phyloP scores from a whole-genome alignment of 2,329 filamentous ascomycete species.

The Podosphaera leucotricha region DNA sequence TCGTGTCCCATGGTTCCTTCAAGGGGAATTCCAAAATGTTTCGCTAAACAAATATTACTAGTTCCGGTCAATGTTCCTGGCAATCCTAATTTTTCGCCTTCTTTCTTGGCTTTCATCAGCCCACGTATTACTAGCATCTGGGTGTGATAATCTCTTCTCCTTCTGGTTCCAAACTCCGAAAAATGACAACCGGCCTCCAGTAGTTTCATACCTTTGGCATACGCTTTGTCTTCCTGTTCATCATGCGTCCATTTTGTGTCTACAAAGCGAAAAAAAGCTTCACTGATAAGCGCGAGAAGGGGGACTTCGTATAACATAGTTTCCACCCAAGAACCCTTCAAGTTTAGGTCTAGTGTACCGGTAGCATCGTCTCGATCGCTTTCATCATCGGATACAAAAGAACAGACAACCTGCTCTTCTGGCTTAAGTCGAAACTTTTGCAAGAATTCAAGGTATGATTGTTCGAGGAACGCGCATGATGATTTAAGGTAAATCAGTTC shows the following conservation, averaged over 20 bases:
- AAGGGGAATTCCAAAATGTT: slow-evolving; percentile 66
- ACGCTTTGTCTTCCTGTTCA: slow-evolving; percentile 67
- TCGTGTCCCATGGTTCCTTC: slow-evolving; percentile 88
- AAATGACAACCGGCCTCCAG: slow-evolving; percentile 67
- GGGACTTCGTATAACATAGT: slow-evolving; percentile 98
- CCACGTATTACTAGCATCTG: slow-evolving; percentile 82
- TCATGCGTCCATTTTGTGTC: slow-evolving; percentile 81
- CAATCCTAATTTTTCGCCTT: slow-evolving; percentile 38
- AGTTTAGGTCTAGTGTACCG: slow-evolving; percentile 54
- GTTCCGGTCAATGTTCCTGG: slow-evolving; percentile 62
- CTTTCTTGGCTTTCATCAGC: slow-evolving; percentile 53
- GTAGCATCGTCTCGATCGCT: slow-evolving; percentile 38
- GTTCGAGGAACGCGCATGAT: slow-evolving; percentile 58
- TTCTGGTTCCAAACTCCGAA: slow-evolving; percentile 80
- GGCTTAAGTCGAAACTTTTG: slow-evolving; percentile 62
- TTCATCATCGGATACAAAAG: slow-evolving; percentile 26
- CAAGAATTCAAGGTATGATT: slow-evolving; percentile 60
- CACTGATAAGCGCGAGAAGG: slow-evolving; percentile 70
- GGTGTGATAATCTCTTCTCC: slow-evolving; percentile 81
- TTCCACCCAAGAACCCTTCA: slow-evolving; percentile 71
- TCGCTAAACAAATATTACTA: slow-evolving; percentile 91
- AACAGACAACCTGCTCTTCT: slow-evolving; percentile 50
- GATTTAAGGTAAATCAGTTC: slow-evolving; percentile 59
- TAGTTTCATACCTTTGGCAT: slow-evolving; percentile 53
- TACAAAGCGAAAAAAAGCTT: slow-evolving; percentile 94